Percentiles rank a stretch among this genome's conserved stretches.
Conservation (phyloP, 768 basidiomycete species). For the Kwoniella dejecticola region DNA sequence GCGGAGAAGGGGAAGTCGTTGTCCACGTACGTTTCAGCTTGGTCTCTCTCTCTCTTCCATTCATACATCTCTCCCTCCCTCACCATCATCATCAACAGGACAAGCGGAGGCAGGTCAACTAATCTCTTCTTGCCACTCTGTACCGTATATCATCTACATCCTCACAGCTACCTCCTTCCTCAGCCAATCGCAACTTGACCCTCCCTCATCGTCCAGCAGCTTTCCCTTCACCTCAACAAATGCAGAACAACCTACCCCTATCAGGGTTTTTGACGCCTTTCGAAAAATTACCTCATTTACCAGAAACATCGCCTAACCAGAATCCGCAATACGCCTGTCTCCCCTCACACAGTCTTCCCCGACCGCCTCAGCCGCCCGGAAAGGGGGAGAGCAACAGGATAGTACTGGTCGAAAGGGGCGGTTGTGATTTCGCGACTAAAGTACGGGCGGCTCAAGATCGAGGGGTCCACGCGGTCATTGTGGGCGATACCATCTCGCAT, state of each 20-base stretch:
- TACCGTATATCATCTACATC: too few relatives aligned
- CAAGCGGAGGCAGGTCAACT: too few relatives aligned
- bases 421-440: constrained; percentile 89
- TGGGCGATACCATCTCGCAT: constrained; percentile 74
- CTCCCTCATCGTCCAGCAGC: constrained; percentile 52
- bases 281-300: constrained; percentile 6
- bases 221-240: constrained; percentile 35
- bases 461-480: constrained; percentile 86
- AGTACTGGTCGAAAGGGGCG: constrained; percentile 83
- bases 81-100: too few relatives aligned
- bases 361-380: constrained; percentile 8
- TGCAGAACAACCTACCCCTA: constrained; percentile 29
- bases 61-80: too few relatives aligned
- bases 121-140: background rate
- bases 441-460: constrained; percentile 67
- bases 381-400: constrained; percentile 59
- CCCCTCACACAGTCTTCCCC: constrained; percentile 28
- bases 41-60: background rate
- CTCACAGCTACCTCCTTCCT: constrained; percentile 1
- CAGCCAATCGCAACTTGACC: constrained; percentile 33
- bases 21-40: constrained; percentile 27
- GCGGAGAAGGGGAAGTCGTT: constrained; percentile 44
- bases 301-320: background rate
- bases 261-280: constrained; percentile 36
- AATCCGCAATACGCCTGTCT: constrained; percentile 23